Evolutionary conservation across 2,329 filamentous ascomycete genomes (phyloP).

Genomic region (Alternaria gaisen): DNA sequence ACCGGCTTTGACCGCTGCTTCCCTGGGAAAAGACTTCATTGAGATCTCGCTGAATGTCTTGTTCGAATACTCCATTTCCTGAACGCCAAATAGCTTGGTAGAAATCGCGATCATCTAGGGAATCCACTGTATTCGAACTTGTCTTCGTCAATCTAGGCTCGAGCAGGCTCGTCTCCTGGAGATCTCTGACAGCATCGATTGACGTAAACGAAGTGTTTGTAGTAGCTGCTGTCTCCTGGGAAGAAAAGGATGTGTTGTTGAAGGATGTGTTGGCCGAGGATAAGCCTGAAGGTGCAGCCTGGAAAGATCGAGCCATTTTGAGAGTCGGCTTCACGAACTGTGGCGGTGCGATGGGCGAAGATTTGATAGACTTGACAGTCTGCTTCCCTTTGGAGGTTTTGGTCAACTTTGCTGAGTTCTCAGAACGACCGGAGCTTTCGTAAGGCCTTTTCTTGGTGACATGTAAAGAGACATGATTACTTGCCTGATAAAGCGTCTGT

Average conservation of each 20-base stretch:
- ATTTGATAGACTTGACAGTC: slow-evolving; percentile 11
- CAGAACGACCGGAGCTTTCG: slow-evolving; percentile 26
- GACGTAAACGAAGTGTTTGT: slow-evolving; percentile 40
- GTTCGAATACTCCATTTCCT: slow-evolving; percentile 3
- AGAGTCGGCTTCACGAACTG: slow-evolving; percentile 37
- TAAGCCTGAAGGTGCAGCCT: slow-evolving; percentile 12
- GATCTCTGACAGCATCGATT: slow-evolving; percentile 10
- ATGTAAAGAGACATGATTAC: slow-evolving; percentile 30
- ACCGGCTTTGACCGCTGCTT: slow-evolving; percentile 26
- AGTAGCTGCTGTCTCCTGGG: slow-evolving; percentile 32
- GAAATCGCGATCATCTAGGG: slow-evolving; percentile 29
- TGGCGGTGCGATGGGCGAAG: slow-evolving; percentile 1
- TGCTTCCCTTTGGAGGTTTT: slow-evolving; percentile 39
- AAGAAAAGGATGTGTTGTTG: slow-evolving; percentile 30
- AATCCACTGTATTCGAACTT: slow-evolving; percentile 33
- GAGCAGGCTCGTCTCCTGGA: not conserved
- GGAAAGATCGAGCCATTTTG: slow-evolving; percentile 32
- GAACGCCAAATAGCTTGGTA: slow-evolving; percentile 15
- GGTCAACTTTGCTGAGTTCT: slow-evolving; percentile 39
- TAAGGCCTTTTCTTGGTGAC: slow-evolving; percentile 34
- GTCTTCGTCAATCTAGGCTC: slow-evolving; percentile 20
- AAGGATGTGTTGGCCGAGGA: slow-evolving; percentile 38
- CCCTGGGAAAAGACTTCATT: slow-evolving; percentile 21
- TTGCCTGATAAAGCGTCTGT: slow-evolving; percentile 36
- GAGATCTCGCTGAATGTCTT: slow-evolving; percentile 10